These are phyloP conservation scores for Candida tallmaniae DNA, from an alignment of 805 yeast species.

Conservation along the genomic window DNA sequence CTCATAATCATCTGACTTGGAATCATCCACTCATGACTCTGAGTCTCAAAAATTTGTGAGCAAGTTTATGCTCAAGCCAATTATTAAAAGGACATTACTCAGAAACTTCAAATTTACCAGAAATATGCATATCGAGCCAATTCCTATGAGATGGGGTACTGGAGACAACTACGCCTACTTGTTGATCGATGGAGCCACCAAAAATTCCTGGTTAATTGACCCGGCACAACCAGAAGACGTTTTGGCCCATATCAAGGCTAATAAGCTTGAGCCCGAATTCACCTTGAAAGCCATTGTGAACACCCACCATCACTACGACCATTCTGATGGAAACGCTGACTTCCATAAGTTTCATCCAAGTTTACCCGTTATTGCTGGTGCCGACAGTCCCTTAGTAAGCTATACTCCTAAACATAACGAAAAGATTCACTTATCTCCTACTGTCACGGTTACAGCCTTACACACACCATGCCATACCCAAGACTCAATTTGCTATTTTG, in stretches of 20 bases:
- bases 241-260: slow-evolving; percentile 41
- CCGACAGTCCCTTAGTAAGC: slow-evolving; percentile 69
- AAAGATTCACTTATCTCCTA: slow-evolving; percentile 56
- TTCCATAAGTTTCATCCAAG: slow-evolving; percentile 38
- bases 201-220: slow-evolving; percentile 78
- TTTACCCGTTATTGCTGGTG: slow-evolving; percentile 77
- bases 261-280: slow-evolving; percentile 33
- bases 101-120: too few relatives aligned
- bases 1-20: too few relatives aligned
- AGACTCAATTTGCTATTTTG: slow-evolving; percentile 89
- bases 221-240: slow-evolving; percentile 84
- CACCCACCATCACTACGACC: slow-evolving; percentile 96
- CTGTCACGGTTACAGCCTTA: slow-evolving; percentile 66
- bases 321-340: slow-evolving; percentile 76
- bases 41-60: too few relatives aligned
- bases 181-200: slow-evolving; percentile 61
- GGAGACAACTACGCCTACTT: slow-evolving; percentile 91
- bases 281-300: slow-evolving; percentile 77
- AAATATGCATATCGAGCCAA: slow-evolving; percentile 73
- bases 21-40: too few relatives aligned
- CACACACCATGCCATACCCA: slow-evolving; percentile 98
- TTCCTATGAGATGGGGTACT: slow-evolving; percentile 93
- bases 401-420: slow-evolving; percentile 66
- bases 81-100: too few relatives aligned
- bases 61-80: too few relatives aligned